These are phyloP conservation scores for Discostella stelligera DNA, from an alignment of 352 stramenopile genomes.

Conservation along the genomic window DNA sequence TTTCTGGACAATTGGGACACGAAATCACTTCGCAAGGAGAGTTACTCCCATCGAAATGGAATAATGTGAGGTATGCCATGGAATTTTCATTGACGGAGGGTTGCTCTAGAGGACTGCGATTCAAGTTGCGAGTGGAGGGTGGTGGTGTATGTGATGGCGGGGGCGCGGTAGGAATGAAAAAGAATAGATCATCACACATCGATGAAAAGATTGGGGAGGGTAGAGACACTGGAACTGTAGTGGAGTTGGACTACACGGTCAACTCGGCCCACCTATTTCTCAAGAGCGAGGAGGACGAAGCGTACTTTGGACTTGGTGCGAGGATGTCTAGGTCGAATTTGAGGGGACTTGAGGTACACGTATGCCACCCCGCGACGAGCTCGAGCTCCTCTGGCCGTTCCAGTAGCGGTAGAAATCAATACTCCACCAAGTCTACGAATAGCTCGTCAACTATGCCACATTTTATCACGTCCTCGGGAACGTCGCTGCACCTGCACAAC, in stretches of 20 bases:
- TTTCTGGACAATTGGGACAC: conserved; percentile 32
- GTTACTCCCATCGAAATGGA: conserved; percentile 3
- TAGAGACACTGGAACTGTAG: not conserved
- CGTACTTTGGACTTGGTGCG: conserved; percentile 48
- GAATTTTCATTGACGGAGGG: conserved; percentile 19
- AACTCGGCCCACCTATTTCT: conserved; percentile 47
- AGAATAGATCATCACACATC: not conserved
- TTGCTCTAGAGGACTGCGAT: conserved; percentile 6
- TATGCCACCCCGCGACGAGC: conserved; percentile 24
- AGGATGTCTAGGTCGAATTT: conserved; percentile 22
- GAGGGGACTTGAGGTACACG: conserved; percentile 39
- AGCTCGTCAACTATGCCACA: conserved; percentile 40
- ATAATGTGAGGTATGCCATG: conserved; percentile 31
- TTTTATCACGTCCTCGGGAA: conserved; percentile 32
- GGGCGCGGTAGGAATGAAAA: not conserved
- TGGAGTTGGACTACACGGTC: conserved; percentile 5
- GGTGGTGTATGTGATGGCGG: conserved; percentile 1
- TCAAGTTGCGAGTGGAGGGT: conserved; percentile 16
- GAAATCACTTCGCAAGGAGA: conserved; percentile 20
- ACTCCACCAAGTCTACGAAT: conserved; percentile 4
- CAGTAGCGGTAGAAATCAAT: not conserved
- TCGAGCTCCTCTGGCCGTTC: not conserved
- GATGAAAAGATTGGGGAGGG: not conserved
- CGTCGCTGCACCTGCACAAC: conserved; percentile 38
- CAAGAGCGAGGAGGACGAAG: conserved; percentile 10